phyloP scores from a whole-genome alignment of 2,329 filamentous ascomycete species.

The Aspergillus uvarum region DNA sequence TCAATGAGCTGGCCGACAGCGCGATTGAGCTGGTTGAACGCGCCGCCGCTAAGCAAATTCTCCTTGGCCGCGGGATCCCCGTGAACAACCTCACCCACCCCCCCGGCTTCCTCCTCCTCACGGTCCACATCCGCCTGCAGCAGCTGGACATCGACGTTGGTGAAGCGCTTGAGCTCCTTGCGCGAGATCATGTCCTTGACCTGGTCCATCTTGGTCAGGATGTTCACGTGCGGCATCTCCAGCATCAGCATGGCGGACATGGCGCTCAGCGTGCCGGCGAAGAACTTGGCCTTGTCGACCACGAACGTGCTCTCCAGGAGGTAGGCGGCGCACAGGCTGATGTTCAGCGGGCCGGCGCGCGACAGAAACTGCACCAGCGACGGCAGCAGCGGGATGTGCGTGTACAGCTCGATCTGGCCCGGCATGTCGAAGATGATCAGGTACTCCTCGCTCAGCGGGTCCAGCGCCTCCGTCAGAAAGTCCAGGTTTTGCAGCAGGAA shows the following conservation, averaged over 20 bases:
- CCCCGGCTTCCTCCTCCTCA: conserved; percentile 52
- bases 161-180: conserved; percentile 83
- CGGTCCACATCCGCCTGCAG: conserved; percentile 64
- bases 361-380: conserved; percentile 79
- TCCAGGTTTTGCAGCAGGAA: conserved; percentile 93
- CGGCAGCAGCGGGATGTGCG: conserved; percentile 89
- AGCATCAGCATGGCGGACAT: conserved; percentile 99
- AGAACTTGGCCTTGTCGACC: conserved; percentile 94
- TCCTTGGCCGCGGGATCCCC: conserved; percentile 65
- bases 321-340: conserved; percentile 90
- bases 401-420: conserved; percentile 97
- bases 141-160: conserved; percentile 79
- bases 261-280: conserved; percentile 88
- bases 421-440: conserved; percentile 99
- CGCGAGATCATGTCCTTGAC: conserved; percentile 85
- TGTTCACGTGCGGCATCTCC: conserved; percentile 93
- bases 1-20: conserved; percentile 91
- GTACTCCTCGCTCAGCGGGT: conserved; percentile 87
- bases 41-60: conserved; percentile 74
- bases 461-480: conserved; percentile 81
- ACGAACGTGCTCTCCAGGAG: conserved; percentile 95
- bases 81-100: background rate
- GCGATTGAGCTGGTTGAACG: conserved; percentile 78
- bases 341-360: conserved; percentile 75
- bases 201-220: conserved; percentile 96